Evolutionary conservation across 2,329 filamentous ascomycete species (phyloP).

Genomic region (Graphilbum sp.): DNA sequence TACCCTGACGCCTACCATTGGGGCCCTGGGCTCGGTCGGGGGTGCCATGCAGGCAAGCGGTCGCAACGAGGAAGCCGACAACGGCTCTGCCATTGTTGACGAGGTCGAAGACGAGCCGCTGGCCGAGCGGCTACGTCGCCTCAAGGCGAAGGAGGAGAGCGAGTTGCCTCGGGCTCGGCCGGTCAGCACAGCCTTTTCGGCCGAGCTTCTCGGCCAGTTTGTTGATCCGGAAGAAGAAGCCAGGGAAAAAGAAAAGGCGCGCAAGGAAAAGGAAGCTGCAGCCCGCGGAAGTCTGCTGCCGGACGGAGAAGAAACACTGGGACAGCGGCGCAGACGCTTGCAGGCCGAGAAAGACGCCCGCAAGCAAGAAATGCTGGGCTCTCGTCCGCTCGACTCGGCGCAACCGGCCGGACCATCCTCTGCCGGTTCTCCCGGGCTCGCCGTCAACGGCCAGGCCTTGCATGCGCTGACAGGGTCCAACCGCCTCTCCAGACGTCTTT

Average conservation of each 20-base stretch:
- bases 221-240: constrained; percentile 28
- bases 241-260: constrained; percentile 18
- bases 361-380: constrained; percentile 32
- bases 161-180: constrained; percentile 37
- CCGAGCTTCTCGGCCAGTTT: constrained; percentile 51
- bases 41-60: no score
- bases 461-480: constrained; percentile 12
- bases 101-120: constrained; percentile 51
- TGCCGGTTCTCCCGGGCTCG: no score
- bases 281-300: constrained; percentile 9
- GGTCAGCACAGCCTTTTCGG: constrained; percentile 49
- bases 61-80: neutral
- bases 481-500: constrained; percentile 26
- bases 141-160: constrained; percentile 39
- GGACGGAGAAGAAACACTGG: constrained; percentile 60
- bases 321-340: constrained; percentile 57
- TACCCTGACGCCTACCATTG: constrained; percentile 18
- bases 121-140: constrained; percentile 44
- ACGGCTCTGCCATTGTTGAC: constrained; percentile 20
- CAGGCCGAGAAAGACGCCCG: constrained; percentile 53
- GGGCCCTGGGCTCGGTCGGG: constrained; percentile 1
- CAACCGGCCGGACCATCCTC: constrained; percentile 8
- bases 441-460: constrained; percentile 10
- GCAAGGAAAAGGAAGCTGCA: constrained; percentile 14
- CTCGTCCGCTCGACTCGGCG: no score